These are phyloP conservation scores for Ophiostoma sp. DNA, from an alignment of 2,329 filamentous ascomycete genomes.

Conservation along the genomic window DNA sequence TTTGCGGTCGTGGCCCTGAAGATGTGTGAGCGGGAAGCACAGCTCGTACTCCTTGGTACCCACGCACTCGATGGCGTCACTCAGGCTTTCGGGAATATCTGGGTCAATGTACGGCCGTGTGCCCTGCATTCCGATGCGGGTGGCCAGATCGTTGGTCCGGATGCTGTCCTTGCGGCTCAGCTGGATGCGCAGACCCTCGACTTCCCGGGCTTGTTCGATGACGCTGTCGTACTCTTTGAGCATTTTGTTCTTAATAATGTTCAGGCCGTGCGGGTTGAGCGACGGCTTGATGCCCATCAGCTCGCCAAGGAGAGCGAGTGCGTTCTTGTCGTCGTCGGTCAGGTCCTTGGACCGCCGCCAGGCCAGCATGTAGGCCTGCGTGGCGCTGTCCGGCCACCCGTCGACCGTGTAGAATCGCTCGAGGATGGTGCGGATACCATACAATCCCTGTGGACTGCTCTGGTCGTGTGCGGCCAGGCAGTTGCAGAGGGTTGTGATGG, in stretches of 20 bases:
- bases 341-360: constrained; percentile 28
- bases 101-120: constrained; percentile 24
- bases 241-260: constrained; percentile 22
- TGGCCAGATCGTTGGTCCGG: constrained; percentile 22
- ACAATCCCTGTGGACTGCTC: constrained; percentile 10
- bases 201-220: constrained; percentile 25
- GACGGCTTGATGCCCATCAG: constrained; percentile 25
- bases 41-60: constrained; percentile 32
- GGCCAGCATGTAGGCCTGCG: constrained; percentile 25
- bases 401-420: constrained; percentile 23
- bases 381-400: constrained; percentile 26
- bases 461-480: constrained; percentile 23
- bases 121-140: constrained; percentile 29
- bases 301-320: constrained; percentile 22
- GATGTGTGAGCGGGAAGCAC: constrained; percentile 31
- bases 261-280: constrained; percentile 23
- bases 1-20: constrained; percentile 28
- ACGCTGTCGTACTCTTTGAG: constrained; percentile 28
- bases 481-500: constrained; percentile 27
- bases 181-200: constrained; percentile 28
- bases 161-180: constrained; percentile 25
- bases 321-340: constrained; percentile 25
- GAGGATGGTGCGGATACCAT: constrained; percentile 27
- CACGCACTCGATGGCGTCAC: constrained; percentile 30
- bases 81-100: constrained; percentile 29